Evolutionary conservation across 2,329 filamentous ascomycete species (phyloP), one percentile per base, ranked within the genome.

Genomic region (Colletotrichum tanaceti): DNA sequence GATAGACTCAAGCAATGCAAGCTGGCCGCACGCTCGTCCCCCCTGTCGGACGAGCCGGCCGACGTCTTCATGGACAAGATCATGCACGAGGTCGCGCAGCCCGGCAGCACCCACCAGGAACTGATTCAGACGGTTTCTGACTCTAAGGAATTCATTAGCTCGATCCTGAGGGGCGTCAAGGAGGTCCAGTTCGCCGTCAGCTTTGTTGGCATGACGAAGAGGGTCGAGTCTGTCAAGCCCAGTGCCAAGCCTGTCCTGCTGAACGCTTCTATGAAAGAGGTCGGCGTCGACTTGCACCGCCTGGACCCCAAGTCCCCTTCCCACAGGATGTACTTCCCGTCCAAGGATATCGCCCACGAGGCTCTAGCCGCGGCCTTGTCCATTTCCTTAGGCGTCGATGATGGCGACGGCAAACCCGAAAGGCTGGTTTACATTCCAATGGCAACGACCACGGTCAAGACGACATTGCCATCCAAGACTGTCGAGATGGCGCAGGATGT

Each of bases 241-340:
- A 85, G 86, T 3, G 89, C 90, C 35, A 84, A 86, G n/a, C 90
- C 93, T 4, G 86, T 97, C 9, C 89, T 92, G 68, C 85, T 98
- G 70, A 97, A 95, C 75, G 87, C 94, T 52, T 94, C 95, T 7
- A 97, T 97, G 87, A 98, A 99, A 78, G 97, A 99, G 77, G 89
- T 99, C 49, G 95, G 95, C 69, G 87, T 99, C 76, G 96, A 99
- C 76, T 83, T 99, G 47, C 91, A 98, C 77, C 90, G 95, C 24
- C 86, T 99, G 63, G 95, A 99, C 77, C 91, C 93, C 49, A 95
- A 93, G 74, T 97, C 94, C 18, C 94, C 96, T 0, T 94, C 95
- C 0, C 96, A 99, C 83, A 90, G 96, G 71, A 99, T 98, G 96
- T 98, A 99, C 79, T 99, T 99, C 76, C 93, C 94, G 2, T 89